Conservation (phyloP, 345 rosid species). For the Aquilaria yunnanensis region DNA sequence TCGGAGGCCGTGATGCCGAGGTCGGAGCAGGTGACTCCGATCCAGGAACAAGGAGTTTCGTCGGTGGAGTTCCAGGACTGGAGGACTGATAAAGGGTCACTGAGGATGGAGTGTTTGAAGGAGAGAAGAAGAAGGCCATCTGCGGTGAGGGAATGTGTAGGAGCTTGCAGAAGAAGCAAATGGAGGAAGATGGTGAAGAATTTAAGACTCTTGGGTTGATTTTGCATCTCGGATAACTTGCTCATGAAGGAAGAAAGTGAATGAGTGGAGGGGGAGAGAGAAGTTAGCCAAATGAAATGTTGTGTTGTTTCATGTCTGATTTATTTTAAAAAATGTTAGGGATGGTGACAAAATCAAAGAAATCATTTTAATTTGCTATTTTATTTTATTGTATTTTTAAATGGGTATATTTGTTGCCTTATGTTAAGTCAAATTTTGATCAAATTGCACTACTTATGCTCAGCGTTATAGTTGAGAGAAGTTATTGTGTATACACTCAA, state of each 20-base stretch:
- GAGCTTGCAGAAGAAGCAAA: slow-evolving; percentile 20
- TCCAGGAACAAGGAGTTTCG: slow-evolving; percentile 64
- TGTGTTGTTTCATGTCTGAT: slow-evolving; percentile 19
- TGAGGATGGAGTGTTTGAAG: slow-evolving; percentile 62
- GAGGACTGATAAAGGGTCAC: slow-evolving; percentile 57
- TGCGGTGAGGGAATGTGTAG: slow-evolving; percentile 40
- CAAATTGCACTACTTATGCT: no score
- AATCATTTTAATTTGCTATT: no score
- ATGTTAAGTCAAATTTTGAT: no score
- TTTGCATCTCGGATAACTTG: no score
- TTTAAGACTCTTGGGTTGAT: slow-evolving; percentile 11
- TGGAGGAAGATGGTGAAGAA: slow-evolving; percentile 6
- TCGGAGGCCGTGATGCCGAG: slow-evolving; percentile 28
- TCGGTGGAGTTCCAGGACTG: slow-evolving; percentile 61
- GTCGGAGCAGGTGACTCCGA: slow-evolving; percentile 52
- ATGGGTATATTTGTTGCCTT: no score
- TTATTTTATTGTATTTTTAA: no score
- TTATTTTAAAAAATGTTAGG: no score
- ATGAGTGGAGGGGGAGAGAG: slow-evolving; percentile 15
- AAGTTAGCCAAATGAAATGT: slow-evolving; percentile 61
- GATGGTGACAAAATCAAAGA: no score
- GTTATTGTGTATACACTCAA: no score
- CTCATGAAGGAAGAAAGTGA: slow-evolving; percentile 2
- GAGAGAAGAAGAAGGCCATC: slow-evolving; percentile 61
- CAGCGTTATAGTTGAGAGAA: no score